A percentile compares a stretch with the other conserved stretches of the same genome.
Conservation (phyloP, 352 stramenopile genomes). For the Plasmopara muralis region DNA sequence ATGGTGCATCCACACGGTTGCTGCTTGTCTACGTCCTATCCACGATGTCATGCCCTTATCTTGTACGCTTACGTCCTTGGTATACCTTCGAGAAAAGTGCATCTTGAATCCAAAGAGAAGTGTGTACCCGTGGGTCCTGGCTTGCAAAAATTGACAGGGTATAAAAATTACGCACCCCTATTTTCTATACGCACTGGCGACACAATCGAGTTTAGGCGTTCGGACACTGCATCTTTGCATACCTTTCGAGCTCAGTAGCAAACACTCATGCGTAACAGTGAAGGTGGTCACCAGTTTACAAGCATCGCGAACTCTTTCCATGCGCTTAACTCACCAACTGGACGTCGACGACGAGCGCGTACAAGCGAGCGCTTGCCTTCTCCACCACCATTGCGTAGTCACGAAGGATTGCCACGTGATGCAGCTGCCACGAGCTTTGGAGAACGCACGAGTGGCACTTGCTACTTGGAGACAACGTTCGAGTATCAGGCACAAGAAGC, state of each 20-base stretch:
- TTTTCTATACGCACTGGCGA: too few species aligned
- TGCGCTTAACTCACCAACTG: conserved; percentile 14
- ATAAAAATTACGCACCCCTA: too few species aligned
- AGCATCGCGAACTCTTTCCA: conserved; percentile 9
- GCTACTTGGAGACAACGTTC: conserved; percentile 11
- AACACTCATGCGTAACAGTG: background rate
- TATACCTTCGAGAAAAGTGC: too few species aligned
- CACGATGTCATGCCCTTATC: too few species aligned
- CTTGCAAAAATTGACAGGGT: too few species aligned
- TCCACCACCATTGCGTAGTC: conserved; percentile 4
- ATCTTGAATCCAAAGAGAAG: too few species aligned
- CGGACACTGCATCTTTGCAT: background rate
- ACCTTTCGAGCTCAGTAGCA: background rate
- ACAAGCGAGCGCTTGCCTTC: conserved; percentile 1
- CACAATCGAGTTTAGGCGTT: too few species aligned
- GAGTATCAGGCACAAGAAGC: conserved; percentile 9
- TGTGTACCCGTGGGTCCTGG: too few species aligned
- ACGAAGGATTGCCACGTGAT: conserved; percentile 9
- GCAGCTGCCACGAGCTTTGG: conserved; percentile 12
- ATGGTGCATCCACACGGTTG: too few species aligned
- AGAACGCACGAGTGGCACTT: conserved; percentile 18
- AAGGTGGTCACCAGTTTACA: background rate
- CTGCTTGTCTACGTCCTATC: too few species aligned
- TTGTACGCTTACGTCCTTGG: too few species aligned
- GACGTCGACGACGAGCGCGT: conserved; percentile 4